phyloP scores from a whole-genome alignment of 2,329 filamentous ascomycete species.

The Colletotrichum aenigma region DNA sequence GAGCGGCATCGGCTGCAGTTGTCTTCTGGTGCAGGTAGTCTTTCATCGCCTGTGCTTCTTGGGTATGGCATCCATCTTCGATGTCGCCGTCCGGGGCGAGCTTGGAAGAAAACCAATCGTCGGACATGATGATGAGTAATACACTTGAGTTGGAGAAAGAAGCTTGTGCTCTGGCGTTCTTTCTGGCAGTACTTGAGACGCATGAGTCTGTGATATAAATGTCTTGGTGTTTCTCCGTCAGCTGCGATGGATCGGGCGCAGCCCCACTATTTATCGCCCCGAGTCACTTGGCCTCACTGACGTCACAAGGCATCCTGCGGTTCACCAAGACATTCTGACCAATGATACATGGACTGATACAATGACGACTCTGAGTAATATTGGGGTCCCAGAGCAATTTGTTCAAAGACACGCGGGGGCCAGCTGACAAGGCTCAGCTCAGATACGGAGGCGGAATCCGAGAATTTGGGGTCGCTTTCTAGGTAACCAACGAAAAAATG shows the following conservation, averaged over 20 bases:
- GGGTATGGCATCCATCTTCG: neutral
- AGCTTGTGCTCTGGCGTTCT: neutral
- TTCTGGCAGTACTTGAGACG: neutral
- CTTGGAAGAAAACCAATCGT: neutral
- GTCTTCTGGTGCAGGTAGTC: neutral
- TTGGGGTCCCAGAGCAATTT: neutral
- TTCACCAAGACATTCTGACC: neutral
- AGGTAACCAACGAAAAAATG: neutral
- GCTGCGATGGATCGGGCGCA: neutral
- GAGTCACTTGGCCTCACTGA: neutral
- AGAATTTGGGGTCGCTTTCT: neutral
- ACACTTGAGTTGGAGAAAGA: neutral
- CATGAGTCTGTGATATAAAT: neutral
- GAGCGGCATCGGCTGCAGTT: neutral
- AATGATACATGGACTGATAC: neutral
- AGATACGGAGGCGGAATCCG: neutral
- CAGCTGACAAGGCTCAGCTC: neutral
- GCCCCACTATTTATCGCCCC: neutral
- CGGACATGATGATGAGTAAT: neutral
- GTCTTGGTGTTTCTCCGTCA: neutral
- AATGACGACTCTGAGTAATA: neutral
- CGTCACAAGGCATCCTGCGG: neutral
- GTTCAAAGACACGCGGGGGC: neutral
- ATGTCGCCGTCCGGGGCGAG: neutral
- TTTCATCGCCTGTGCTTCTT: neutral